phyloP scores from a whole-genome alignment of 2,329 filamentous ascomycete genomes.

The Tolypocladium amazonense region DNA sequence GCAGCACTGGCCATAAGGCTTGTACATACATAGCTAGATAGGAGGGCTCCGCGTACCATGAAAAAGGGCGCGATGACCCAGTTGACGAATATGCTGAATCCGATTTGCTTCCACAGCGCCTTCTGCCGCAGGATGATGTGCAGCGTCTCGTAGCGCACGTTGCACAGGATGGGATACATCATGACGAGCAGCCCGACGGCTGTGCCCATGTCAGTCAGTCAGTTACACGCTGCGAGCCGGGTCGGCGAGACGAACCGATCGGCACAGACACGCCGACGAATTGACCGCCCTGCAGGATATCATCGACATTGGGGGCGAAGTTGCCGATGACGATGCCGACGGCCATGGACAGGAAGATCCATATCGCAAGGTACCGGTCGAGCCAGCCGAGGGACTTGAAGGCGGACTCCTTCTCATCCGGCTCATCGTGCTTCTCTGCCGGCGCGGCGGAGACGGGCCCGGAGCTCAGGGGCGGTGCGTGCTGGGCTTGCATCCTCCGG shows the following conservation, averaged over 20 bases:
- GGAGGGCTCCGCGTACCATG: slow-evolving; percentile 46
- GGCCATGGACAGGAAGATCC: slow-evolving; percentile 72
- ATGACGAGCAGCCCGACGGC: slow-evolving; percentile 75
- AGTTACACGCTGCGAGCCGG: background rate
- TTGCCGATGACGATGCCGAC: slow-evolving; percentile 68
- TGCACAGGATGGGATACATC: slow-evolving; percentile 92
- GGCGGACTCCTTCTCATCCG: slow-evolving; percentile 17
- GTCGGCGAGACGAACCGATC: slow-evolving; percentile 37
- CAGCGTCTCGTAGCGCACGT: slow-evolving; percentile 68
- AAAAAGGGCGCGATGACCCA: slow-evolving; percentile 75
- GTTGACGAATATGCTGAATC: slow-evolving; percentile 65
- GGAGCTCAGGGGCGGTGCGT: background rate
- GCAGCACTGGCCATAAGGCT: background rate
- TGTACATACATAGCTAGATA: background rate
- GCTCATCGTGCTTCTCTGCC: background rate
- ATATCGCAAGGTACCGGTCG: slow-evolving; percentile 54
- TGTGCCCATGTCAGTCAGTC: slow-evolving; percentile 16
- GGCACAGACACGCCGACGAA: slow-evolving; percentile 62
- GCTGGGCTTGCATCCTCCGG: background rate
- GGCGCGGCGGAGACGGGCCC: background rate
- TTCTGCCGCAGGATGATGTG: slow-evolving; percentile 52
- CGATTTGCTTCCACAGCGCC: slow-evolving; percentile 68
- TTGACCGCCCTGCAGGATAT: slow-evolving; percentile 55
- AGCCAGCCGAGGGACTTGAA: slow-evolving; percentile 48
- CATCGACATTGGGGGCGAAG: slow-evolving; percentile 53